Conservation (phyloP, 768 basidiomycete genomes). For the Lactarius trivialis region DNA sequence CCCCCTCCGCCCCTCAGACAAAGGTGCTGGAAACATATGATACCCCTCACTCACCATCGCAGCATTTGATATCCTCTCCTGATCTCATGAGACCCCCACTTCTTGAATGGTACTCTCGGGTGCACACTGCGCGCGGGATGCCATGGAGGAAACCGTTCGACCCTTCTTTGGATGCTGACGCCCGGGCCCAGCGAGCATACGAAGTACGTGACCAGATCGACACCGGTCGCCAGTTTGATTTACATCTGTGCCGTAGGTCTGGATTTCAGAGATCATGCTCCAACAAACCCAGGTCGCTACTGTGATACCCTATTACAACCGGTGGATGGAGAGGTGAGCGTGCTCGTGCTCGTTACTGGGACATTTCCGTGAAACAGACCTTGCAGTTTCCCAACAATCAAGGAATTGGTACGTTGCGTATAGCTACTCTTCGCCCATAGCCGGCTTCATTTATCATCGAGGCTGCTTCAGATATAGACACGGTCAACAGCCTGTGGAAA, state of each 20-base stretch:
- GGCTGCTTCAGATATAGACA: constrained; percentile 70
- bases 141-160: constrained; percentile 83
- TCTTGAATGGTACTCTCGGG: constrained; percentile 64
- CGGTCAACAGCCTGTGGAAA: constrained; percentile 87
- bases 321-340: constrained; percentile 76
- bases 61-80: constrained; percentile 42
- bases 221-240: not conserved
- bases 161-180: constrained; percentile 43
- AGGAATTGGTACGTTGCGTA: constrained; percentile 50
- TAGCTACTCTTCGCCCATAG: not conserved
- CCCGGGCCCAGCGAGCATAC: constrained; percentile 81
- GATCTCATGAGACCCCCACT: constrained; percentile 43
- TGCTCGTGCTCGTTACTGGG: not conserved
- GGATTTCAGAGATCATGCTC: constrained; percentile 92
- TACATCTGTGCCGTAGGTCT: constrained; percentile 45
- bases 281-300: constrained; percentile 94
- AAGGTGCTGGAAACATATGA: not conserved
- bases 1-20: not conserved
- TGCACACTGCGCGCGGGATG: constrained; percentile 70
- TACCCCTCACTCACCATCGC: constrained; percentile 34
- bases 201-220: constrained; percentile 50
- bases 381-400: constrained; percentile 73
- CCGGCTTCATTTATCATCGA: constrained; percentile 24
- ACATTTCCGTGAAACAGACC: not conserved
- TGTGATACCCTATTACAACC: constrained; percentile 89